Conservation (phyloP, 768 basidiomycete species). For the Holtermanniella nyarrowii region DNA sequence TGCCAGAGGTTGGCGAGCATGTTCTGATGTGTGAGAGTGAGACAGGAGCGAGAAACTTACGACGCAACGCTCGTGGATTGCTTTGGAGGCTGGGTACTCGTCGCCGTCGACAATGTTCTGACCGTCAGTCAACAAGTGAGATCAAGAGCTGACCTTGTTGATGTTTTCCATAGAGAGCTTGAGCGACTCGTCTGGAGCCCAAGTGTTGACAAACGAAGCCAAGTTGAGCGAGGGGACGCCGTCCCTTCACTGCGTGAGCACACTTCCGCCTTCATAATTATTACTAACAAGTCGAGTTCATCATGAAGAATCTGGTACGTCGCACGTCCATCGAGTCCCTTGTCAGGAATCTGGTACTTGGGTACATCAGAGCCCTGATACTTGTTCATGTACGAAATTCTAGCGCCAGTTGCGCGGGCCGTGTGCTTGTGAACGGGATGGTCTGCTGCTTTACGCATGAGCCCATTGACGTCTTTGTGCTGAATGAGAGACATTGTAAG, state of each 20-base stretch:
- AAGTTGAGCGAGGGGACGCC: conserved; percentile 30
- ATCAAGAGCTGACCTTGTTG: conserved; percentile 42
- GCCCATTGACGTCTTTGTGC: conserved; percentile 54
- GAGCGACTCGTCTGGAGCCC: conserved; percentile 41
- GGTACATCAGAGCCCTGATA: conserved; percentile 30
- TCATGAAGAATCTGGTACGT: conserved; percentile 47
- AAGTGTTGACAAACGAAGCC: conserved; percentile 52
- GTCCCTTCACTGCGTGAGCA: conserved; percentile 33
- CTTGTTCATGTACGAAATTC: neutral
- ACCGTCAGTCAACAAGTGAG: neutral
- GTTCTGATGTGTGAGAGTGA: conserved; percentile 39
- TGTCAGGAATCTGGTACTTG: conserved; percentile 29
- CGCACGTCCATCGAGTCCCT: conserved; percentile 23
- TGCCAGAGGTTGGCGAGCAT: conserved; percentile 62
- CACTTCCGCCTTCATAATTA: neutral
- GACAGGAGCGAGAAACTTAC: conserved; percentile 11
- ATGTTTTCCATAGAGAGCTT: conserved; percentile 57
- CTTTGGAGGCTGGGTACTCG: conserved; percentile 50
- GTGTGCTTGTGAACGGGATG: conserved; percentile 34
- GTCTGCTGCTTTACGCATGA: conserved; percentile 48
- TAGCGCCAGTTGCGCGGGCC: conserved; percentile 7
- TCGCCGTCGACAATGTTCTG: conserved; percentile 58
- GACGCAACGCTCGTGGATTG: conserved; percentile 37
- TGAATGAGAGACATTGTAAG: conserved; percentile 30
- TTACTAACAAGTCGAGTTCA: conserved; percentile 46